phyloP scores from a whole-genome alignment of 176 grass and related monocot genomes.

The Chloris gayana region DNA sequence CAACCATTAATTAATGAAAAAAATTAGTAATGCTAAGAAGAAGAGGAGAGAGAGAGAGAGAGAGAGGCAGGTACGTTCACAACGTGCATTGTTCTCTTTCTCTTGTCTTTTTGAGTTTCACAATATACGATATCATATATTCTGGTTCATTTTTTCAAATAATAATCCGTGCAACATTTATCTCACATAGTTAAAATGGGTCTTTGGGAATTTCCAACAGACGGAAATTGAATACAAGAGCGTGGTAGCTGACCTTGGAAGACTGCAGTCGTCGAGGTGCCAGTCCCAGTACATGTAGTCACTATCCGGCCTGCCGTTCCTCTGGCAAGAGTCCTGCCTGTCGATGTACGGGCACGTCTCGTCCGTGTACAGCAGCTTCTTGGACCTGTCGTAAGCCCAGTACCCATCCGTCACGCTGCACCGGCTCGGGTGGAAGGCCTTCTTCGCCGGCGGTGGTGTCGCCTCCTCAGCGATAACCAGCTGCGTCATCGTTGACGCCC shows the following conservation, averaged over 20 bases:
- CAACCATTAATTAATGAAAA: too few species aligned
- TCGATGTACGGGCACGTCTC: conserved; percentile 72
- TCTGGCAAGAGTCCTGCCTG: conserved; percentile 56
- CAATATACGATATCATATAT: too few species aligned
- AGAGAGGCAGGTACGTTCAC: too few species aligned
- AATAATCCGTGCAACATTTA: too few species aligned
- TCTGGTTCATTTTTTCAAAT: too few species aligned
- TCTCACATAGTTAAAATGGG: too few species aligned
- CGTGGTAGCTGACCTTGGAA: conserved; percentile 60
- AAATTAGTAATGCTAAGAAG: too few species aligned
- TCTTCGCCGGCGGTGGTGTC: conserved; percentile 18
- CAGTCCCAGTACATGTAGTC: conserved; percentile 81
- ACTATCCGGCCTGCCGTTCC: conserved; percentile 70
- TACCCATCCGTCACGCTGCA: conserved; percentile 69
- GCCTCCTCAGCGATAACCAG: background rate
- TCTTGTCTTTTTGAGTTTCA: too few species aligned
- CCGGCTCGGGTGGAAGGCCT: conserved; percentile 37
- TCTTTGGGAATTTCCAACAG: background rate
- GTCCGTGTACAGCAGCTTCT: conserved; percentile 53
- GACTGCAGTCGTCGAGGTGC: conserved; percentile 64
- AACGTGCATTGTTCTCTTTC: too few species aligned
- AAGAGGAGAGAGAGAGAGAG: too few species aligned
- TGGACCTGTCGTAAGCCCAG: conserved; percentile 64
- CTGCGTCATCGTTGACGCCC: background rate
- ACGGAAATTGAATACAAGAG: background rate